Conservation (phyloP, 1,284 basidiomycete species). For the Trametes pubescens region DNA sequence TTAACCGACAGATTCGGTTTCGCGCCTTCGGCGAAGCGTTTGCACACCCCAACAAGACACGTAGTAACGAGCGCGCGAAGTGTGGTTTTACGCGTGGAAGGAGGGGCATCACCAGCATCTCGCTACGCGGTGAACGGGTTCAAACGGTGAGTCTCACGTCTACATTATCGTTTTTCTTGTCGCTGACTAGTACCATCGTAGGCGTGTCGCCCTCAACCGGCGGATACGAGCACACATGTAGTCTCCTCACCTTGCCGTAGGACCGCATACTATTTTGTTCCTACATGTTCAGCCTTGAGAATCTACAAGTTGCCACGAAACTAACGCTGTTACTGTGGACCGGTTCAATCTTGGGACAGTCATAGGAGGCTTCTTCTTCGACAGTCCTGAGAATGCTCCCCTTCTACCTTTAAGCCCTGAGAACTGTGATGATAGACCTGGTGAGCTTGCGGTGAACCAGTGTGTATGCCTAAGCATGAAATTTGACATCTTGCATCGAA, state of each 20-base stretch:
- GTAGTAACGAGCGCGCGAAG: constrained; percentile 75
- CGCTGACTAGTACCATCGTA: neutral
- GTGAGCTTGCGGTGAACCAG: too few species aligned
- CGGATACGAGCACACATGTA: neutral
- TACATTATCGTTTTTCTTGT: neutral
- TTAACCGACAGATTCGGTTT: constrained; percentile 36
- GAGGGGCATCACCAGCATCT: constrained; percentile 40
- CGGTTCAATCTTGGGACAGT: neutral
- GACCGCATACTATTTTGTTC: neutral
- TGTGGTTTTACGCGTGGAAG: constrained; percentile 69
- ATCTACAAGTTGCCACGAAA: neutral
- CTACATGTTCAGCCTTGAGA: neutral
- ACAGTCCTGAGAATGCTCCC: too few species aligned
- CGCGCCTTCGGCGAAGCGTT: constrained; percentile 57
- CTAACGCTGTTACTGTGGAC: neutral
- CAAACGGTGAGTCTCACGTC: neutral
- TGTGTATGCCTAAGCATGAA: too few species aligned
- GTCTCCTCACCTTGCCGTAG: neutral
- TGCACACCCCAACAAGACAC: constrained; percentile 71
- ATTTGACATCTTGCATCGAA: too few species aligned
- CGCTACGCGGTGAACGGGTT: neutral
- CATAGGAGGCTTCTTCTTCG: neutral
- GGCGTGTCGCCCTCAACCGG: neutral
- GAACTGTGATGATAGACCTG: too few species aligned
- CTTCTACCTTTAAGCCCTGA: too few species aligned